These are phyloP conservation scores for Gossypium stocksii DNA, from an alignment of 345 rosid species.

Conservation along the genomic window DNA sequence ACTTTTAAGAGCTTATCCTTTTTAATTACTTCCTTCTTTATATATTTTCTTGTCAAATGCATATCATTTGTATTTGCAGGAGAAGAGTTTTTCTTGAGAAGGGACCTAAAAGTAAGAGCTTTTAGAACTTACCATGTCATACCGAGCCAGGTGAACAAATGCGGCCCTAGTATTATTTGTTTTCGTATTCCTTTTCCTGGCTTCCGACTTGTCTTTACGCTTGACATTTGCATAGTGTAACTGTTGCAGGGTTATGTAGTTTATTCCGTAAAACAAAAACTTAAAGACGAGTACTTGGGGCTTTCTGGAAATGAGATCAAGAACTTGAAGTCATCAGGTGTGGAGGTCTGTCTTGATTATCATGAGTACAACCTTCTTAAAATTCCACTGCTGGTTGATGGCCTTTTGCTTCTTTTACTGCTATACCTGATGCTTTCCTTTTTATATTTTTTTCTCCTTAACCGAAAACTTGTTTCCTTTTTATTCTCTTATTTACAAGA, in stretches of 20 bases:
- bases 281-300: conserved; percentile 72
- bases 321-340: conserved; percentile 74
- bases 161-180: neutral
- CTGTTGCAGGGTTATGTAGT: conserved; percentile 77
- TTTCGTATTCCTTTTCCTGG: neutral
- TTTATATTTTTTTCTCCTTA: neutral
- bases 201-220: neutral
- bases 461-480: neutral
- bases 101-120: conserved; percentile 84
- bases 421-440: neutral
- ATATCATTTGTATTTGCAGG: conserved; percentile 45
- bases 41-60: neutral
- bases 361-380: neutral
- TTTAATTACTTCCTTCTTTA: neutral
- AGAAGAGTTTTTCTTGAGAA: conserved; percentile 70
- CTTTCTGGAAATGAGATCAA: conserved; percentile 65
- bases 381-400: neutral
- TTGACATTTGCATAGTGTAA: neutral
- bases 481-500: neutral
- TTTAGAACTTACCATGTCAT: conserved; percentile 88
- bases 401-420: conserved; percentile 1
- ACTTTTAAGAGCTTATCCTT: neutral
- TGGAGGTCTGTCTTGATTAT: conserved; percentile 54
- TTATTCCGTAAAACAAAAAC: conserved; percentile 68
- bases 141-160: conserved; percentile 63